A percentile compares a stretch with the other conserved stretches of the same genome.
These are phyloP conservation scores for Penicillium sp. DNA, from an alignment of 2,329 filamentous ascomycete genomes.

Conservation along the genomic window DNA sequence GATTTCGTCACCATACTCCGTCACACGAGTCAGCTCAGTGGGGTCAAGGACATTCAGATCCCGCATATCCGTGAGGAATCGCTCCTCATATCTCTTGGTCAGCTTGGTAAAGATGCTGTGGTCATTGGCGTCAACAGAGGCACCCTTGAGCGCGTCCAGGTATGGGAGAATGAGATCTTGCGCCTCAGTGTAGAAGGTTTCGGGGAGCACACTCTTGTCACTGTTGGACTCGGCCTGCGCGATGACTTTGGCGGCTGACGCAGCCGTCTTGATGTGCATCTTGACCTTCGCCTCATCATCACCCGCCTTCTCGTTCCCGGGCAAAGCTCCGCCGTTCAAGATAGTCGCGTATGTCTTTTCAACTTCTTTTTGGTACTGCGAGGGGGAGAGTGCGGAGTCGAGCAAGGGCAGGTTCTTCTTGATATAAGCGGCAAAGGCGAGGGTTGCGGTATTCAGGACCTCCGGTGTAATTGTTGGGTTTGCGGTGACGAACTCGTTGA, in stretches of 20 bases:
- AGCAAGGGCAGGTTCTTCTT: slow-evolving; percentile 69
- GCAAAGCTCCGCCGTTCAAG: slow-evolving; percentile 57
- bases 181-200: slow-evolving; percentile 59
- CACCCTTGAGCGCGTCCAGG: slow-evolving; percentile 66
- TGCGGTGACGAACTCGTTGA: slow-evolving; percentile 65
- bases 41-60: slow-evolving; percentile 82
- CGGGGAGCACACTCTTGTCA: slow-evolving; percentile 29
- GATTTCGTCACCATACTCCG: slow-evolving; percentile 87
- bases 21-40: slow-evolving; percentile 83
- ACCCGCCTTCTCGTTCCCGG: slow-evolving; percentile 58
- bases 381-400: slow-evolving; percentile 45
- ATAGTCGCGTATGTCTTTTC: slow-evolving; percentile 57
- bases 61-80: slow-evolving; percentile 86
- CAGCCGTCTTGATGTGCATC: slow-evolving; percentile 75
- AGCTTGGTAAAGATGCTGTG: slow-evolving; percentile 83
- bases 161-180: slow-evolving; percentile 78
- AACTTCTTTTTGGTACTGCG: slow-evolving; percentile 51
- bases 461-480: slow-evolving; percentile 49
- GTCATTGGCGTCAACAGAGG: slow-evolving; percentile 60
- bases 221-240: slow-evolving; percentile 31
- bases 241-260: slow-evolving; percentile 57
- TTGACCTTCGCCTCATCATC: slow-evolving; percentile 85
- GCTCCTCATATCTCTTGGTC: slow-evolving; percentile 80
- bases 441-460: slow-evolving; percentile 51
- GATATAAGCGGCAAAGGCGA: slow-evolving; percentile 59